Base-by-base conservation (phyloP, 2,329 filamentous ascomycete species). In the Paraphoma chrysanthemicola region DNA sequence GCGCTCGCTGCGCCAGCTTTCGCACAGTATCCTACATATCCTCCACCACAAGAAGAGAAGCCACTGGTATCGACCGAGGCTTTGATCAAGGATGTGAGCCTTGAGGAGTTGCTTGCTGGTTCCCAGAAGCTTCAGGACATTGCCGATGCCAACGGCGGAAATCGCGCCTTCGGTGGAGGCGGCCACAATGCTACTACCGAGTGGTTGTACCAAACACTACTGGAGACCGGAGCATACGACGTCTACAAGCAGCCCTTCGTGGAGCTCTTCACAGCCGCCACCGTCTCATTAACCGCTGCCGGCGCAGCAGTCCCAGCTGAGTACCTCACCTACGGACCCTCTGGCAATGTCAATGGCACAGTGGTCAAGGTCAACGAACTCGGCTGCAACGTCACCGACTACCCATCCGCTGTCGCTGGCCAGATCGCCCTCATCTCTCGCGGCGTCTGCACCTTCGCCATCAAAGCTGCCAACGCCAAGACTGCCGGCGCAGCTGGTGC, bases 401-500 rank as follows among this genome's bases (percentile, higher is more conserved):
- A 85, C 69, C 85, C 88, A 2, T 66, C 80, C 3, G 74, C 78
- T 1, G 78, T 88, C 5, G 72, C 80, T 43, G 88, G 86, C 47
- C 86, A 87, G 60, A 86, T 93, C 53, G 90, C 88, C 5, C 80
- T 93, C 36, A 82, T 93, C 62, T 80, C 82, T 41, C 86, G 90
- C 53, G 90, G 90, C 51, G 81, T 77, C 1, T 93, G 90, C 70
- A 61, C 86, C 12, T 93, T 93, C 65, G 87, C 86, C 17, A 76
- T 81, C 57, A 93, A 93, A 79, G 88, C 88, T 1, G 81, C 81
- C 44, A 79, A 83, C 16, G 90, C 90, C 2, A 88, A 87, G 53
- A 81, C 81, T 50, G 88, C 89, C 1, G 89, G 90, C 30, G 90
- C 90, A 6, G 75, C 85, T 11, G 90, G 88, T 1, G 88, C 87